Conservation (phyloP, 345 rosid genomes). For the Syzygium oleosum region DNA sequence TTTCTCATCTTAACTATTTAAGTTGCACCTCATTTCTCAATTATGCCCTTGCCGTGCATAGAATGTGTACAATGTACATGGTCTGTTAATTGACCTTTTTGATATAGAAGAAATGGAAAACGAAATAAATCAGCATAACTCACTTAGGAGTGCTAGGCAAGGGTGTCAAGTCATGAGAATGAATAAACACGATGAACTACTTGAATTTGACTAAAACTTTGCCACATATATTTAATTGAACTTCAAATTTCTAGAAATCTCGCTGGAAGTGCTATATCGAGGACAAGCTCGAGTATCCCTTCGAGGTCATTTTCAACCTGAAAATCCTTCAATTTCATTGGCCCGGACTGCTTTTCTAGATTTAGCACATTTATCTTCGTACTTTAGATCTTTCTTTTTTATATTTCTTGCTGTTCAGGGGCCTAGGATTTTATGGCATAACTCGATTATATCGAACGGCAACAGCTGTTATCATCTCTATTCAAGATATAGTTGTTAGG, state of each 20-base stretch:
- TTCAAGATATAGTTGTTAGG: background rate
- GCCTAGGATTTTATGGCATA: background rate
- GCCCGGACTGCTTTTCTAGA: background rate
- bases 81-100: background rate
- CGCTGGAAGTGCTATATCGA: background rate
- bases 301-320: background rate
- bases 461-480: background rate
- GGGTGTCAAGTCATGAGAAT: background rate
- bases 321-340: background rate
- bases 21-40: background rate
- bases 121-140: background rate
- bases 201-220: background rate
- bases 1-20: background rate
- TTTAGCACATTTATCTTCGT: background rate
- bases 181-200: background rate
- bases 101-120: background rate
- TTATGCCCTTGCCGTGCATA: background rate
- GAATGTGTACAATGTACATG: background rate
- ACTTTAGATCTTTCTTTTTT: background rate
- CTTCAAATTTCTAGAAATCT: background rate
- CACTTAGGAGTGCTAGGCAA: background rate
- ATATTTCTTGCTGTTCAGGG: background rate
- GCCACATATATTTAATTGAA: background rate
- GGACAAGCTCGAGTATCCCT: background rate
- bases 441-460: background rate